phyloP scores from a whole-genome alignment of 106 monocot species.

The Dendrobium officinale region DNA sequence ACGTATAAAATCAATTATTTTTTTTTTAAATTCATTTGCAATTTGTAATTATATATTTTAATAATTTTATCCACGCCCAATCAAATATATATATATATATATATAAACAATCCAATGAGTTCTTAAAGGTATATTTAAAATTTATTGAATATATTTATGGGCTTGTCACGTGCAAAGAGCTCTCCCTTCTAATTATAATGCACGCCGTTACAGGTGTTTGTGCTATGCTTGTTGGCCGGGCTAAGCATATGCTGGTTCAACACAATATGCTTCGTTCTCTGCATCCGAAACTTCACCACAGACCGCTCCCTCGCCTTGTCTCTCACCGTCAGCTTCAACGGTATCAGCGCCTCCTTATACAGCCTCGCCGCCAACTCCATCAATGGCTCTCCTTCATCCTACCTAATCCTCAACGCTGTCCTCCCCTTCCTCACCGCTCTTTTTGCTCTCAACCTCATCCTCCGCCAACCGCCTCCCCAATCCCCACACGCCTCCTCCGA shows the following conservation, averaged over 20 bases:
- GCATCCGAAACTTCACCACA: constrained; percentile 54
- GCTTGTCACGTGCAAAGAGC: too few relatives aligned
- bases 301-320: constrained; percentile 62
- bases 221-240: constrained; percentile 62
- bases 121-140: too few relatives aligned
- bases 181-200: too few relatives aligned
- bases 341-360: constrained; percentile 70
- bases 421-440: constrained; percentile 49
- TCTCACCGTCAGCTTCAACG: constrained; percentile 81
- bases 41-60: too few relatives aligned
- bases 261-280: constrained; percentile 80
- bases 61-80: too few relatives aligned
- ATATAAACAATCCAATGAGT: background rate
- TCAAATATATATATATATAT: too few relatives aligned
- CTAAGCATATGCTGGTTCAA: constrained; percentile 91
- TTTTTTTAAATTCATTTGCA: too few relatives aligned
- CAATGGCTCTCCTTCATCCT: constrained; percentile 7
- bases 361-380: constrained; percentile 48
- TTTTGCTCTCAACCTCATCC: constrained; percentile 50
- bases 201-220: constrained; percentile 41
- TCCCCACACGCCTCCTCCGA: constrained; percentile 22
- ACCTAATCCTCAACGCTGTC: constrained; percentile 76
- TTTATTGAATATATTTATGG: too few relatives aligned
- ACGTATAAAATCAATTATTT: too few relatives aligned
- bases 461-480: constrained; percentile 33